A percentile compares a stretch with the other conserved stretches of the same genome.
These are phyloP conservation scores for Prunus mongolica DNA, from an alignment of 306 rosid genomes.

Conservation along the genomic window DNA sequence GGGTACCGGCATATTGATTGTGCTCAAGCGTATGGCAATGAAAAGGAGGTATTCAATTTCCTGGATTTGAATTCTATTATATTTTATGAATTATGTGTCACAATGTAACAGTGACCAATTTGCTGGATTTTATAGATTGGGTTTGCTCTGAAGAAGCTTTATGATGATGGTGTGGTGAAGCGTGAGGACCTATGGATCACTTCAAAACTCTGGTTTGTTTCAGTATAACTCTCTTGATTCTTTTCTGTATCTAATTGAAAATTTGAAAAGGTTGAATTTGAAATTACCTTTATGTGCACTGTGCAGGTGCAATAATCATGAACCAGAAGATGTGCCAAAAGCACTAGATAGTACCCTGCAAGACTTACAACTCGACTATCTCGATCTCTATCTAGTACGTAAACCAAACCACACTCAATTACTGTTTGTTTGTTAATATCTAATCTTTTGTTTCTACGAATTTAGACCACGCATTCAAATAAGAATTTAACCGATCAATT, in stretches of 20 bases:
- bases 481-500: too few relatives aligned
- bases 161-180: constrained; percentile 59
- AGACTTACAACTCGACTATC: too few relatives aligned
- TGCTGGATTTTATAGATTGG: constrained; percentile 43
- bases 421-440: too few relatives aligned
- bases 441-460: too few relatives aligned
- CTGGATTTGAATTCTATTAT: neutral
- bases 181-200: constrained; percentile 75
- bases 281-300: too few relatives aligned
- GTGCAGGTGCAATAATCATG: too few relatives aligned
- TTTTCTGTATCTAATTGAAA: neutral
- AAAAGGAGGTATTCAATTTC: constrained; percentile 42
- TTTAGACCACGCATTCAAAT: too few relatives aligned
- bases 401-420: too few relatives aligned
- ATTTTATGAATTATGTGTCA: neutral
- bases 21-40: constrained; percentile 50
- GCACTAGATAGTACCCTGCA: constrained; percentile 15
- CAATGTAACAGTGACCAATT: neutral
- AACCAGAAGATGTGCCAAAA: too few relatives aligned
- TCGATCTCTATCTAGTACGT: too few relatives aligned
- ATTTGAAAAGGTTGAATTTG: too few relatives aligned
- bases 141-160: constrained; percentile 50
- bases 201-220: constrained; percentile 65
- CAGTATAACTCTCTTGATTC: neutral
- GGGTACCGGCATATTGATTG: constrained; percentile 72